Base-by-base conservation (phyloP, 1,284 basidiomycete species). In the Afroboletus lepidellus region DNA sequence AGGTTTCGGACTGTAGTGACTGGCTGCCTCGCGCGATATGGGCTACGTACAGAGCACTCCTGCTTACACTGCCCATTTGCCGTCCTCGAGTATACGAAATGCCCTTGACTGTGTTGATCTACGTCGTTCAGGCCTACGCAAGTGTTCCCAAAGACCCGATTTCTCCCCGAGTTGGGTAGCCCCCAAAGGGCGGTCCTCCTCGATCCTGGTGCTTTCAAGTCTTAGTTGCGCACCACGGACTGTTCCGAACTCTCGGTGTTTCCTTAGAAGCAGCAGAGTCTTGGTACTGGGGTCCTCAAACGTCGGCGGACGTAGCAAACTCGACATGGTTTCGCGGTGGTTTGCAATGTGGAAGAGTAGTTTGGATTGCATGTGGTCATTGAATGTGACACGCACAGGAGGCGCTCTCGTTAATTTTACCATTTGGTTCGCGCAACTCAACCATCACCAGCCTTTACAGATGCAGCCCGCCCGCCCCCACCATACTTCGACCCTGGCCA, bases 311-410 rank as follows among this genome's bases (percentile, higher is more conserved):
- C 59, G 56, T 66, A 56, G 59, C 62, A 42, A 70, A 67, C 56
- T 34, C 49, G 55, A 47, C 63, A 63, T 71, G 66, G 69, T 70
- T 70, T 70, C 67, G 43, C n/a, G 67, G 64, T 57, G 63, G 65
- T 24, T 59, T 56, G 65, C 51, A 37, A 53, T 16, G 41, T 60
- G 66, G 66, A 69, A 34, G 4, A 46, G 21, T 55, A 51, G 56
- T 21, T 41, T 50, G 67, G 57, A 57, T 48, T 41, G 56, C 47
- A 50, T 24, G 45, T 58, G 65, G 47, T 37, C 51, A 53, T 53
- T 36, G 67, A 67, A 62, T 65, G 65, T 2, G 57, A 65, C 50
- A 61, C 69, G 61, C 42, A 68, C 66, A 65, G 65, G 66, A 67
- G 55, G 64, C 52, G 56, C 48, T 54, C 41, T 41, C 41, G 30